These are phyloP conservation scores for Hyaloscypha finlandica DNA, from an alignment of 495 filamentous ascomycete genomes.

Conservation along the genomic window DNA sequence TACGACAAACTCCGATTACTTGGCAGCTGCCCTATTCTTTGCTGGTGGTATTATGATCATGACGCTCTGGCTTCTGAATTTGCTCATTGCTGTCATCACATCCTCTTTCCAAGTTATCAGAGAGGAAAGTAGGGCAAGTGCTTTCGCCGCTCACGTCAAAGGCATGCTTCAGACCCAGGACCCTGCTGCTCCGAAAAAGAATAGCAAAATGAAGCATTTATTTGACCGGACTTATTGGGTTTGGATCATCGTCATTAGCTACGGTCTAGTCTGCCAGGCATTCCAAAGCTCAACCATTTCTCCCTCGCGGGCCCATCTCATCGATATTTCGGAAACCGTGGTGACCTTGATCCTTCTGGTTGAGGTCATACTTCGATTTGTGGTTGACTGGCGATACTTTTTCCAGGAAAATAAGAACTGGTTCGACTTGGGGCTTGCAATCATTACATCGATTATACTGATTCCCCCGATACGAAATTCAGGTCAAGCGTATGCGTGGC, in stretches of 20 bases:
- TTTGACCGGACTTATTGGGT: slow-evolving; percentile 74
- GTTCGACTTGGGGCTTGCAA: slow-evolving; percentile 74
- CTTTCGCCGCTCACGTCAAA: slow-evolving; percentile 80
- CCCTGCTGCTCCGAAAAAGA: slow-evolving; percentile 48
- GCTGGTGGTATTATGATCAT: slow-evolving; percentile 86
- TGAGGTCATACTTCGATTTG: slow-evolving; percentile 82
- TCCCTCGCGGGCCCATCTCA: slow-evolving; percentile 45
- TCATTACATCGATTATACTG: slow-evolving; percentile 83
- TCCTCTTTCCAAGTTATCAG: slow-evolving; percentile 98
- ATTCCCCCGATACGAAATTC: slow-evolving; percentile 78
- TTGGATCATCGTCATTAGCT: slow-evolving; percentile 81
- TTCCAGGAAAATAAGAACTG: slow-evolving; percentile 70
- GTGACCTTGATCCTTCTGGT: slow-evolving; percentile 78
- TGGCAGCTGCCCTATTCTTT: slow-evolving; percentile 82
- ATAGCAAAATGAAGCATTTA: slow-evolving; percentile 62
- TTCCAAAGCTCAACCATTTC: slow-evolving; percentile 77
- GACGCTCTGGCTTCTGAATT: slow-evolving; percentile 94
- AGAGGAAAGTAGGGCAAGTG: slow-evolving; percentile 92
- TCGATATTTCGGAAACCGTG: slow-evolving; percentile 67
- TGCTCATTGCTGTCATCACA: slow-evolving; percentile 97
- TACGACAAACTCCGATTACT: slow-evolving; percentile 87
- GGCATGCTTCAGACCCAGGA: slow-evolving; percentile 38
- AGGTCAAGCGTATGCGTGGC: slow-evolving; percentile 79
- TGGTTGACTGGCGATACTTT: slow-evolving; percentile 77
- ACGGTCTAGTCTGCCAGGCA: slow-evolving; percentile 72